Evolutionary conservation across 1,284 basidiomycete genomes (phyloP), one percentile per base, ranked within the genome.

Genomic region (Pulveroboletus sp.): DNA sequence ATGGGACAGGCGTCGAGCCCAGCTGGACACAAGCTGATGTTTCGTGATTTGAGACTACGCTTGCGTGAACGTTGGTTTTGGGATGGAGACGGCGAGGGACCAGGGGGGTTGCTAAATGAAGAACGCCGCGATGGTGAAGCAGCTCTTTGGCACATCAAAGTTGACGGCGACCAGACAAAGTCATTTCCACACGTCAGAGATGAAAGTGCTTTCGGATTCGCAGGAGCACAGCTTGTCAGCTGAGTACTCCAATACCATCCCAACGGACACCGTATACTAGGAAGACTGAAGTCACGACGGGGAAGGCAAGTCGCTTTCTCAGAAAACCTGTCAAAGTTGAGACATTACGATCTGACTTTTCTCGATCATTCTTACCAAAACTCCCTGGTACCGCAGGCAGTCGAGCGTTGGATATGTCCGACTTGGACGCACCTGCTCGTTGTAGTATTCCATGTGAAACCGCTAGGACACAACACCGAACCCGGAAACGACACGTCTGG

Each of bases 1-100:
- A 89, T 77, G 24, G 86, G 84, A 75, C 87, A 91, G 39, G 86
- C 86, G 36, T 83, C 77, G 29, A 85, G 71, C 28, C 77, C 79
- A 45, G 63, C 64, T 28, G 86, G 87, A 62, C 67, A 66, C 47
- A 45, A n/a, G 43, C 38, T 49, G 24, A 39, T 3, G 5, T 12
- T 40, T 75, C 87, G 89, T 48, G 83, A 49, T 45, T 57, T 59
- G 29, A 49, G 45, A 20, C 11, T 26, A 6, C 36, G 40, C 26
- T 50, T 52, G 43, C 28, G 64, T 26, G 45, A 47, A 22, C 3
- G 31, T 31, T 62, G 33, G 5, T 52, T 33, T 12, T 43, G 14
- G n/a, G 56, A 58, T 12, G 52, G 43, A 20, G 67, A 61, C n/a
- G 55, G 54, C 2, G 43, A 54, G 15, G 61, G 29, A 20, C 53